Base-by-base conservation (phyloP, 2,329 filamentous ascomycete species). In the Colletotrichum australisinense region DNA sequence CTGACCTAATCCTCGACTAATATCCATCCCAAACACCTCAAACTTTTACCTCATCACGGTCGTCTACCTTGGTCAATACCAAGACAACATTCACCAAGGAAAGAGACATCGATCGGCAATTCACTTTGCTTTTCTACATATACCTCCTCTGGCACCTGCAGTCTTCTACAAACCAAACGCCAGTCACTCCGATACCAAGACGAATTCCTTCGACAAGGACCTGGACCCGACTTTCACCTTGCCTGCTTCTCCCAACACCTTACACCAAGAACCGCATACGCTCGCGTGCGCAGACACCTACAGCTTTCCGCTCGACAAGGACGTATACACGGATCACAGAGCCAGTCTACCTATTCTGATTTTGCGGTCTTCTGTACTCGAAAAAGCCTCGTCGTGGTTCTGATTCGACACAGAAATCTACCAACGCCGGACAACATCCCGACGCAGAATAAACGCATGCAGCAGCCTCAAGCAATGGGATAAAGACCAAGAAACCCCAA, bases 391-490 rank as follows among this genome's bases (percentile, higher is more conserved):
- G 22, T 49, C 30, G 28, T 28, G 19, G 30, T 38, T 35, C 52
- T 63, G 46, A 49, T 73, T 73, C 55, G 59, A 63, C 63, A n/a
- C 28, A 22, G 26, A 49, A 42, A n/a, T 46, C 9, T 22, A 35
- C 56, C 64, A 28, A 63, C 22, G 26, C 42, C 38, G 14, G 59
- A 56, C 32, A 38, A 22, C 65, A 58, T 26, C 26, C 26, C 58
- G 26, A 63, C 57, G n/a, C 24, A 52, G 55, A 46, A 46, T 12
- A 53, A 63, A 56, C 70, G 46, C 55, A 59, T 65, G 42, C 70
- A 73, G 42, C 70, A 73, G 66, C 70, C 55, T 60, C 70, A 46
- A 70, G 70, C 60, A 60, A 70, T 73, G 70, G 66, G 70, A 73
- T 73, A 73, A 73, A 62, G 49, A 64, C 32, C 46, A 65, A 64